Percentiles rank a stretch among this genome's conserved stretches.
These are phyloP conservation scores for Heliocybe sulcata DNA, from an alignment of 1,284 basidiomycete species.

Conservation along the genomic window DNA sequence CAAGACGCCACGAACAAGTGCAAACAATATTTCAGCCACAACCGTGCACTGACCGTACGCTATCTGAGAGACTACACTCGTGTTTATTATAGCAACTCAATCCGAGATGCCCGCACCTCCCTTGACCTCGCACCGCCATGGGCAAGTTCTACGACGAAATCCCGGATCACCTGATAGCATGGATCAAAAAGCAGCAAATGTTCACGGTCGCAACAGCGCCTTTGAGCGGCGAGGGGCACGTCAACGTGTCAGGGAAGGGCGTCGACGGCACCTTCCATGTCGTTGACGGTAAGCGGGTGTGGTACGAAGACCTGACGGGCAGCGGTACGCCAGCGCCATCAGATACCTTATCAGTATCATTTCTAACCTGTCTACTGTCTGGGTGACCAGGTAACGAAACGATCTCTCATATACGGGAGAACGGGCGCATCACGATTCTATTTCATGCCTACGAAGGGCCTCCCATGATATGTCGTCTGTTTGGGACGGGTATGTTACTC, in stretches of 20 bases:
- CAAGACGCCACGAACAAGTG: too few species aligned
- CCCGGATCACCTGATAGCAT: slow-evolving; percentile 33
- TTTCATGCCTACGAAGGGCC: slow-evolving; percentile 50
- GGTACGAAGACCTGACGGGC: slow-evolving; percentile 6
- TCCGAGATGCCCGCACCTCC: too few species aligned
- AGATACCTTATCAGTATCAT: background rate
- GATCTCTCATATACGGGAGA: slow-evolving; percentile 51
- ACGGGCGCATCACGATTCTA: slow-evolving; percentile 48
- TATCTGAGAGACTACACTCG: too few species aligned
- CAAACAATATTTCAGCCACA: too few species aligned
- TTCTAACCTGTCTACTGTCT: background rate
- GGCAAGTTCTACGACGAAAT: slow-evolving; percentile 40
- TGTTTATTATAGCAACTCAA: too few species aligned
- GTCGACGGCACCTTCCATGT: slow-evolving; percentile 40
- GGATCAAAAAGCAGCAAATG: slow-evolving; percentile 42
- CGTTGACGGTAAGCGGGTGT: background rate
- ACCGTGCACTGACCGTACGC: too few species aligned
- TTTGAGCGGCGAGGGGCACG: slow-evolving; percentile 36
- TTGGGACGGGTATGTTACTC: slow-evolving; percentile 1
- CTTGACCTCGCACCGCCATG: slow-evolving; percentile 23
- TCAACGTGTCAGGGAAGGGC: slow-evolving; percentile 53
- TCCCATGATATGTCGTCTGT: slow-evolving; percentile 38
- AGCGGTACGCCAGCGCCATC: background rate
- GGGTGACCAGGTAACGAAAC: slow-evolving; percentile 38
- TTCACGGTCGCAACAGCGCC: slow-evolving; percentile 56